These are phyloP conservation scores for Beauveria sp. DNA, from an alignment of 2,329 filamentous ascomycete species.

Conservation along the genomic window DNA sequence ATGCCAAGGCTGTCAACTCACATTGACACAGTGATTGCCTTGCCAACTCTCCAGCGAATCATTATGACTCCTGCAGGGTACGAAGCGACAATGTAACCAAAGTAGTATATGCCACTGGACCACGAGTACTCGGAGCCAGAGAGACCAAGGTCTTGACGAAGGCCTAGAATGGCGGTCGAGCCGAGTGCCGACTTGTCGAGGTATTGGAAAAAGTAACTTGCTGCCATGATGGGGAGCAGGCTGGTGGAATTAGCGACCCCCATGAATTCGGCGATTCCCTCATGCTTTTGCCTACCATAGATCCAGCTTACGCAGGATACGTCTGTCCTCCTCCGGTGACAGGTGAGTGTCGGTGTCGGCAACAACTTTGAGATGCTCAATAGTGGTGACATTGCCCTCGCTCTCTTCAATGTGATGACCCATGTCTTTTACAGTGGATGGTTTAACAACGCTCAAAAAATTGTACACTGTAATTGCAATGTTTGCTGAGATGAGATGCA, in stretches of 20 bases:
- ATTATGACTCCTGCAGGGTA: slow-evolving; percentile 21
- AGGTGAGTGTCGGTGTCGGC: not conserved
- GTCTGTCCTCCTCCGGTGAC: slow-evolving; percentile 31
- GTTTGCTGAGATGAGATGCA: not conserved
- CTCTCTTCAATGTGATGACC: not conserved
- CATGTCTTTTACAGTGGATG: not conserved
- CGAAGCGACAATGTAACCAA: slow-evolving; percentile 36
- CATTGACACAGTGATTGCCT: slow-evolving; percentile 19
- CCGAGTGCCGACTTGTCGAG: slow-evolving; percentile 51
- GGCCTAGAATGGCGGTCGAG: slow-evolving; percentile 43
- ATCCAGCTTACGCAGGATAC: slow-evolving; percentile 52
- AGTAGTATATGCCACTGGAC: slow-evolving; percentile 43
- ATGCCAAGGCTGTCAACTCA: slow-evolving; percentile 7
- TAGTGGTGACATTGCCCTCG: not conserved
- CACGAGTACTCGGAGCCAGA: slow-evolving; percentile 44
- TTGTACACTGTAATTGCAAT: too few relatives aligned
- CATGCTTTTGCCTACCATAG: slow-evolving; percentile 35
- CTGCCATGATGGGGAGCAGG: slow-evolving; percentile 44
- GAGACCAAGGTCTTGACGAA: slow-evolving; percentile 37
- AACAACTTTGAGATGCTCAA: not conserved
- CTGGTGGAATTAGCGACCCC: slow-evolving; percentile 13
- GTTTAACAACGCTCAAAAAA: too few relatives aligned
- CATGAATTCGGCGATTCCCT: not conserved
- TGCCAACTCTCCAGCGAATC: slow-evolving; percentile 21
- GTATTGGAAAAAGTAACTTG: slow-evolving; percentile 50